Conservation (phyloP, 768 basidiomycete genomes). For the Leccinum variicolor region DNA sequence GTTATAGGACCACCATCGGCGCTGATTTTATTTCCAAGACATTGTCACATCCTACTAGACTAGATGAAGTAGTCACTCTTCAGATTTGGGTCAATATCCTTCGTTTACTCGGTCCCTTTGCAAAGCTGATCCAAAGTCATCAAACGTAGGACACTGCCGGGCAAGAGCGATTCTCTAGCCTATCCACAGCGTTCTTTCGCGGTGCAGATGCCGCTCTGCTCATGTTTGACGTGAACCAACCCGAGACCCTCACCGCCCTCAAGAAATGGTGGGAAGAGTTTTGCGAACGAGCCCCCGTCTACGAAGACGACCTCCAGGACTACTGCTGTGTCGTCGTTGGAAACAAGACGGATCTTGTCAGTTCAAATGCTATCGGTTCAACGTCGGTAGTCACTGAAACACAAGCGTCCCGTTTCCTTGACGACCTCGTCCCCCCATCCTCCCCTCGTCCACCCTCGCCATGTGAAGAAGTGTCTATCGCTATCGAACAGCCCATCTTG, state of each 20-base stretch:
- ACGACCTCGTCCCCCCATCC: constrained; percentile 50
- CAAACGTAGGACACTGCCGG: constrained; percentile 72
- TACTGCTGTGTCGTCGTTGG: constrained; percentile 75
- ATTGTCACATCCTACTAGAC: constrained; percentile 54
- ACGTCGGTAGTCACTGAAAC: constrained; percentile 31
- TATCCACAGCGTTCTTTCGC: constrained; percentile 81
- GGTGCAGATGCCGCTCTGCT: constrained; percentile 80
- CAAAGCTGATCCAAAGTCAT: constrained; percentile 5
- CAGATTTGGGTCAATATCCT: constrained; percentile 58
- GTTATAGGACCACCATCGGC: constrained; percentile 84
- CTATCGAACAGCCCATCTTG: constrained; percentile 7
- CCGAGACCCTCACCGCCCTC: constrained; percentile 56
- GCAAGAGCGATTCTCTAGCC: constrained; percentile 82
- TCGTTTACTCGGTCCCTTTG: neutral
- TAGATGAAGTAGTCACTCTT: constrained; percentile 57
- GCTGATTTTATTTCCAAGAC: constrained; percentile 85
- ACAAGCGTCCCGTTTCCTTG: constrained; percentile 53
- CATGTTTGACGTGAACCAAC: constrained; percentile 75
- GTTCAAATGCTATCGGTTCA: constrained; percentile 7
- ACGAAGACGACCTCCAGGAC: constrained; percentile 55
- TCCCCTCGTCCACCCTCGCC: constrained; percentile 9
- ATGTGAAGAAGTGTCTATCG: constrained; percentile 9
- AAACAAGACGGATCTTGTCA: constrained; percentile 68
- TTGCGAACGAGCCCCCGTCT: constrained; percentile 58
- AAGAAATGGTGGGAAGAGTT: constrained; percentile 82